Percentiles rank a stretch among this genome's conserved stretches.
Conservation (phyloP, 1,139 yeast genomes). For the Pichia sp. region DNA sequence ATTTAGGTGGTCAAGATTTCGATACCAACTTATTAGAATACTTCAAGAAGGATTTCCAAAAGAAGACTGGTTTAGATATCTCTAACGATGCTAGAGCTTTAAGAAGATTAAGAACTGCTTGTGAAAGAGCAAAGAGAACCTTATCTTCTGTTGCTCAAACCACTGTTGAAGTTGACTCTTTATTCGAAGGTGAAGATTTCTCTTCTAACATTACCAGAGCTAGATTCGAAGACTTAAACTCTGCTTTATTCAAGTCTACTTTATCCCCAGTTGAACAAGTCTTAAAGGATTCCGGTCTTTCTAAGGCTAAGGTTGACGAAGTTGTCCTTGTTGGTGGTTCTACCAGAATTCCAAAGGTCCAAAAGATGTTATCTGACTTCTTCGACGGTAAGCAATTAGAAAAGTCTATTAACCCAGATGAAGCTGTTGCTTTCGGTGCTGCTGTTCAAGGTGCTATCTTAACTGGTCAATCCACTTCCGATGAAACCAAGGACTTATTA, state of each 20-base stretch:
- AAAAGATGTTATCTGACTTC: constrained; percentile 77
- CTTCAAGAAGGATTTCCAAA: constrained; percentile 90
- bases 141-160: constrained; percentile 83
- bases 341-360: constrained; percentile 89
- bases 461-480: constrained; percentile 94
- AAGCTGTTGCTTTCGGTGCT: constrained; percentile 97
- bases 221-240: constrained; percentile 84
- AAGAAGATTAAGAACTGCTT: constrained; percentile 85
- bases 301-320: constrained; percentile 76
- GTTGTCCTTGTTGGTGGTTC: constrained; percentile 89
- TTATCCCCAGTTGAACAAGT: constrained; percentile 83
- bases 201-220: constrained; percentile 81
- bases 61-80: constrained; percentile 94
- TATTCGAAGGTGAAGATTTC: constrained; percentile 75
- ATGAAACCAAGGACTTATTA: constrained; percentile 86
- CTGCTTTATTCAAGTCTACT: constrained; percentile 77
- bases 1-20: constrained; percentile 99
- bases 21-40: constrained; percentile 92
- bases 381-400: constrained; percentile 87
- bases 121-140: constrained; percentile 88
- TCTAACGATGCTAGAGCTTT: constrained; percentile 92
- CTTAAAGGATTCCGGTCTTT: constrained; percentile 73
- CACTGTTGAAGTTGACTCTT: constrained; percentile 77
- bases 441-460: constrained; percentile 98
- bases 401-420: constrained; percentile 97